These are phyloP conservation scores for Craterostigma plantagineum DNA, from an alignment of 257 asterid species.

Conservation along the genomic window DNA sequence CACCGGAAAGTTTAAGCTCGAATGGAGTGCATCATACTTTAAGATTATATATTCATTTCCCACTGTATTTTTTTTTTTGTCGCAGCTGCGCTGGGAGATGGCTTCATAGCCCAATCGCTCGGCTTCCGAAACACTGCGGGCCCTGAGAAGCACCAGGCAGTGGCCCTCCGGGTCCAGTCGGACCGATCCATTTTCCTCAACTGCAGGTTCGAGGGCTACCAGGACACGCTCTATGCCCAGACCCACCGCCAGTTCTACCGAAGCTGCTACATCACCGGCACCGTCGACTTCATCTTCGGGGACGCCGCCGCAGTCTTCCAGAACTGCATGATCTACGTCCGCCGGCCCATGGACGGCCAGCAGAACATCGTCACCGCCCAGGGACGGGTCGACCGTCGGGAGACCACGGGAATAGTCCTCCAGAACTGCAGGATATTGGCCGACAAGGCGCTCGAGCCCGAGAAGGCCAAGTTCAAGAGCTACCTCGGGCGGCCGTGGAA, in stretches of 20 bases:
- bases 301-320: conserved; percentile 64
- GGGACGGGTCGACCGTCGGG: conserved; percentile 38
- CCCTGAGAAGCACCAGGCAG: conserved; percentile 79
- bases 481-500: conserved; percentile 74
- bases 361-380: conserved; percentile 54
- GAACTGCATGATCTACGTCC: conserved; percentile 49
- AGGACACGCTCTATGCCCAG: conserved; percentile 43
- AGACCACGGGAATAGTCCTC: conserved; percentile 53
- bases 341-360: conserved; percentile 42
- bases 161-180: conserved; percentile 67
- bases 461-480: conserved; percentile 36
- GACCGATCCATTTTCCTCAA: conserved; percentile 49
- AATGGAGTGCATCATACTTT: neutral
- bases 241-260: conserved; percentile 68
- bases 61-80: neutral
- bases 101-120: conserved; percentile 58
- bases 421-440: conserved; percentile 51
- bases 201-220: conserved; percentile 76
- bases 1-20: neutral
- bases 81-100: conserved; percentile 57
- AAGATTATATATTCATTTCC: no score
- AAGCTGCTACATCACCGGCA: conserved; percentile 57
- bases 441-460: conserved; percentile 26
- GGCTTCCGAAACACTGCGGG: conserved; percentile 92
- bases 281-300: conserved; percentile 64